Conservation (phyloP, 352 stramenopile species). For the Globisporangium paroecandrum region DNA sequence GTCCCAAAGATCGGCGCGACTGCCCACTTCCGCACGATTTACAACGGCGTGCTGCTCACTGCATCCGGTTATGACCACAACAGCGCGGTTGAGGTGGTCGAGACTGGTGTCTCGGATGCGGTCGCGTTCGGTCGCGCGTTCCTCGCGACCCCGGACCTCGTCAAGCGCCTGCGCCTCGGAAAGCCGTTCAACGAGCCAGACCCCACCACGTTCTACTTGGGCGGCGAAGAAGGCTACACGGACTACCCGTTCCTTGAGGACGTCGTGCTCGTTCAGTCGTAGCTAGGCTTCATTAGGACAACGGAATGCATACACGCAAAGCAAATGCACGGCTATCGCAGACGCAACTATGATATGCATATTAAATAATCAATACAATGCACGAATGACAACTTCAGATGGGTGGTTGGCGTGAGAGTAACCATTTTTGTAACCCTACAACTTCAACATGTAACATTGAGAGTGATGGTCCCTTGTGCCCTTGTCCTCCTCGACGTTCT, state of each 20-base stretch:
- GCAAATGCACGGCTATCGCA: neutral
- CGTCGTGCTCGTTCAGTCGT: neutral
- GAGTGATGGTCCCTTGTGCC: neutral
- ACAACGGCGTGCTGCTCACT: conserved; percentile 33
- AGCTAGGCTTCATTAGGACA: neutral
- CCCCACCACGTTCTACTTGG: conserved; percentile 26
- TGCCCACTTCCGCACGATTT: conserved; percentile 30
- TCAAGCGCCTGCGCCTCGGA: conserved; percentile 25
- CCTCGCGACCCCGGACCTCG: conserved; percentile 47
- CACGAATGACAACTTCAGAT: neutral
- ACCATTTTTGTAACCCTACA: neutral
- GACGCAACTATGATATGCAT: neutral
- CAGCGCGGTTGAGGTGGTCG: conserved; percentile 20
- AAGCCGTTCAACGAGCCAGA: conserved; percentile 31
- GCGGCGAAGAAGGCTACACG: conserved; percentile 23
- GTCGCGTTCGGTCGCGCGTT: conserved; percentile 45
- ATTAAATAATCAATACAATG: neutral
- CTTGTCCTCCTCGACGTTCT: neutral
- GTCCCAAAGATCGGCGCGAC: conserved; percentile 28
- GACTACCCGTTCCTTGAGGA: conserved; percentile 18
- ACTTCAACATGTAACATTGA: neutral
- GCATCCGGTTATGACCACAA: conserved; percentile 27
- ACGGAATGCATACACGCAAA: neutral
- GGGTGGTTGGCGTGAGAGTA: neutral
- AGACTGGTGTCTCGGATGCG: conserved; percentile 22